phyloP scores from a whole-genome alignment of 2,329 filamentous ascomycete genomes.

The Beauveria bassiana region DNA sequence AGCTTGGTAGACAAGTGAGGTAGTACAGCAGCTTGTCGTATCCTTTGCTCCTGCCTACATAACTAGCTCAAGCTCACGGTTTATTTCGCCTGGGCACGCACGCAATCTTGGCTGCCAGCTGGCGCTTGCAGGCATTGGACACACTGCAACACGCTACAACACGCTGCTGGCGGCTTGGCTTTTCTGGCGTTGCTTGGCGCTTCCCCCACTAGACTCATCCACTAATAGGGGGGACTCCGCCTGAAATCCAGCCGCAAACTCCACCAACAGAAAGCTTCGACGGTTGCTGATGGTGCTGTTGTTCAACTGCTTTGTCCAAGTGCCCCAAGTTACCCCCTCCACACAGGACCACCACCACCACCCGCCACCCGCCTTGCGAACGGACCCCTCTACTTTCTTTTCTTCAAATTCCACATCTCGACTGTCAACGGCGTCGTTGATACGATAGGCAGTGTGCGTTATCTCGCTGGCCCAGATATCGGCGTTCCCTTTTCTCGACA shows the following conservation, averaged over 20 bases:
- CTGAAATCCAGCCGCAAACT: background rate
- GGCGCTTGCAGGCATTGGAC: background rate
- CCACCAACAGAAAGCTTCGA: background rate
- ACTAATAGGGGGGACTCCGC: background rate
- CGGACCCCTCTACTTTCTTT: background rate
- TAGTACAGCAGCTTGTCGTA: no score
- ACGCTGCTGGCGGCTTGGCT: background rate
- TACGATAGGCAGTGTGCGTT: background rate
- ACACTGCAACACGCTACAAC: background rate
- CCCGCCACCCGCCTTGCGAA: background rate
- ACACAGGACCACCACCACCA: background rate
- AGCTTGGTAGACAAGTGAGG: no score
- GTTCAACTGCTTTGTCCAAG: no score
- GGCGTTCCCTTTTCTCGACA: background rate
- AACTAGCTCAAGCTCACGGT: no score
- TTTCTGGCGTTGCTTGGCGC: background rate
- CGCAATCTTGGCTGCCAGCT: background rate
- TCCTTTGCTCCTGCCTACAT: no score
- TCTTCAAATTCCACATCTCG: background rate
- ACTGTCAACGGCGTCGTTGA: background rate
- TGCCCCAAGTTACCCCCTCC: no score
- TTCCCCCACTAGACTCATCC: no score
- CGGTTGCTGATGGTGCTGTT: no score
- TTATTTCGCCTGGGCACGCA: no score
- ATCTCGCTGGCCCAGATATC: background rate